phyloP scores from a whole-genome alignment of 2,329 filamentous ascomycete genomes.

The Geosmithia flava region DNA sequence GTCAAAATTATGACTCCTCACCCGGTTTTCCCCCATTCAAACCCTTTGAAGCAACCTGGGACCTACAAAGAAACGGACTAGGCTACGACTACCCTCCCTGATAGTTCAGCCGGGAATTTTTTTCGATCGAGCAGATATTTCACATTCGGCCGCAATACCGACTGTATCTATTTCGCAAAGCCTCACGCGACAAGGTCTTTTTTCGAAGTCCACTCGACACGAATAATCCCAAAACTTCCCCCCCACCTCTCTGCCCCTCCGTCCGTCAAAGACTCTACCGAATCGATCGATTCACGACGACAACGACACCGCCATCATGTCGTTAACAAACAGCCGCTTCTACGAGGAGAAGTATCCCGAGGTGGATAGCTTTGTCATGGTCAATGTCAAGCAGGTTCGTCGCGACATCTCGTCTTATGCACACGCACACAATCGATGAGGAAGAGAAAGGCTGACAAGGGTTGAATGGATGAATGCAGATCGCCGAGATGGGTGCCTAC shows the following conservation, averaged over 20 bases:
- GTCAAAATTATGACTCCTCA: conserved; percentile 31
- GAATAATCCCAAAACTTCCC: background rate
- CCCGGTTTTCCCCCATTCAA: conserved; percentile 3
- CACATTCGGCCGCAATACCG: background rate
- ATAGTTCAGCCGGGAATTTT: background rate
- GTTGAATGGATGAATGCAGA: conserved; percentile 35
- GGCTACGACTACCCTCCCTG: background rate
- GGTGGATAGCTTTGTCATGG: conserved; percentile 99
- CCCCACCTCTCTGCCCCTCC: conserved; percentile 1
- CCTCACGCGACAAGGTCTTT: background rate
- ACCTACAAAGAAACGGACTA: conserved; percentile 3
- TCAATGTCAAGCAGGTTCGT: conserved; percentile 92
- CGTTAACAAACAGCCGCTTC: conserved; percentile 91
- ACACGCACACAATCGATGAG: background rate
- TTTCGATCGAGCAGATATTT: conserved; percentile 4
- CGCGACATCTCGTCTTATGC: conserved; percentile 1
- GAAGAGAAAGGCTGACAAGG: conserved; percentile 8
- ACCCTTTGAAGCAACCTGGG: background rate
- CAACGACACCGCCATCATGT: conserved; percentile 55
- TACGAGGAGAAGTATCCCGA: conserved; percentile 92
- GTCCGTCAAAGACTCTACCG: background rate
- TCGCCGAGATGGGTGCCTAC: conserved; percentile 99
- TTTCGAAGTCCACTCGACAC: background rate
- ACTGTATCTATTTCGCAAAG: background rate
- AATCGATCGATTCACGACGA: background rate